These are phyloP conservation scores for Bipolaris gigantea DNA, from an alignment of 2,329 filamentous ascomycete genomes.

Conservation along the genomic window DNA sequence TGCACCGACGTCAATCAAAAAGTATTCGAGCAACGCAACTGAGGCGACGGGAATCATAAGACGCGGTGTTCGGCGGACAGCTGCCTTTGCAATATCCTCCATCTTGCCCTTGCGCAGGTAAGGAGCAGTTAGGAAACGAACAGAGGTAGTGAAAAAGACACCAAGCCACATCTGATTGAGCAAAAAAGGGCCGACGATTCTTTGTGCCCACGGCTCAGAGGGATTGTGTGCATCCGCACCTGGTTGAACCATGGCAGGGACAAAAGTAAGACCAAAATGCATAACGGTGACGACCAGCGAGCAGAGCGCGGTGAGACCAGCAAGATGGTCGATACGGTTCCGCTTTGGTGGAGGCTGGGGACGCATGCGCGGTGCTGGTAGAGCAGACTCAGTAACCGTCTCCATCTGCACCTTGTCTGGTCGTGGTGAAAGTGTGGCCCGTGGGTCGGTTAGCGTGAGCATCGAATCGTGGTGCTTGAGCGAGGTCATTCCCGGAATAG, in stretches of 20 bases:
- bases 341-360: constrained; percentile 29
- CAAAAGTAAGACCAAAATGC: constrained; percentile 52
- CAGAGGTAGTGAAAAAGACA: constrained; percentile 54
- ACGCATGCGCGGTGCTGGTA: constrained; percentile 36
- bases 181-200: constrained; percentile 49
- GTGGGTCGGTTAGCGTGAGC: constrained; percentile 17
- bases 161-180: constrained; percentile 54
- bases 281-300: constrained; percentile 51
- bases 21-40: constrained; percentile 52
- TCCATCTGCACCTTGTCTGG: constrained; percentile 34
- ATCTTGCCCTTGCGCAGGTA: constrained; percentile 51
- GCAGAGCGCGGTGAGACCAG: constrained; percentile 51
- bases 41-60: constrained; percentile 51
- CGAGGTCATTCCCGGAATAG: background rate
- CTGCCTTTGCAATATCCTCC: constrained; percentile 49
- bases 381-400: constrained; percentile 34
- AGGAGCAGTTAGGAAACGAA: constrained; percentile 49
- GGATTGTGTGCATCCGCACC: constrained; percentile 43
- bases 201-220: constrained; percentile 48
- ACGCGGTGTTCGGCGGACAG: constrained; percentile 49
- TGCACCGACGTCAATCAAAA: constrained; percentile 51
- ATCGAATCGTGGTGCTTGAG: constrained; percentile 14
- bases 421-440: background rate
- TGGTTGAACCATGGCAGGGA: constrained; percentile 42
- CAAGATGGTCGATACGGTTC: constrained; percentile 51